Base-by-base conservation (phyloP, 257 asterid genomes). In the Agastache rugosa region DNA sequence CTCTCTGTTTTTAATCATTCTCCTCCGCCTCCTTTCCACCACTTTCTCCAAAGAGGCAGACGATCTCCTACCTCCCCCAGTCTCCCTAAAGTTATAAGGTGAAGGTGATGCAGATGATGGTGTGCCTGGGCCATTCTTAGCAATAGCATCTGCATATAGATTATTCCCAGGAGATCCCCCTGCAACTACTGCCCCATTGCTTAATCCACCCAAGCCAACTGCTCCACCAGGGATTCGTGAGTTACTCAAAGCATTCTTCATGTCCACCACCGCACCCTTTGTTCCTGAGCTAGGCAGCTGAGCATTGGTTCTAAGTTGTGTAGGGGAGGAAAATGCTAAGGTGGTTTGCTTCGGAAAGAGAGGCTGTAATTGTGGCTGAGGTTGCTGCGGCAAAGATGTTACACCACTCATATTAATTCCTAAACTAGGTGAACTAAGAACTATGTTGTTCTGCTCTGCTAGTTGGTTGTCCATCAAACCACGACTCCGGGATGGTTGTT, bases 281-380 rank as follows among this genome's bases (percentile, higher is more conserved):
- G 84, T 15, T 54, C 74, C 73, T 8, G 88, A 87, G 79, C 83
- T 85, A 69, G 87, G 69, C 72, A 88, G 75, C 73, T 82, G 87
- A 14, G 56, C 71, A 17, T 76, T 85, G 75, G 77, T 84, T 51
- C 83, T 85, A 14, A 74, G 47, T 63, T 77, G 91, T 73, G 89
- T 71, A n/a, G 96, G 86, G 14, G 96, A 78, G 48, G 93, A 73
- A 82, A 89, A 90, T 2, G 88, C 85, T 47, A 89, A 54, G 15
- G 85, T 87, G 22, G 87, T 64, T 82, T 90, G 96, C 85, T 92
- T 90, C 27, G 97, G 93, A 72, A 88, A 90, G 37, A 90, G 83
- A 48, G 97, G 89, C 86, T 86, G 93, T 56, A 77, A 60, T 12
- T 80, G 91, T 1, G 79, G 75, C 71, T 78, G 89, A 17, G 82